Percentiles rank a stretch among this genome's conserved stretches.
phyloP scores from a whole-genome alignment of 306 rosid species.

The Abrus precatorius region DNA sequence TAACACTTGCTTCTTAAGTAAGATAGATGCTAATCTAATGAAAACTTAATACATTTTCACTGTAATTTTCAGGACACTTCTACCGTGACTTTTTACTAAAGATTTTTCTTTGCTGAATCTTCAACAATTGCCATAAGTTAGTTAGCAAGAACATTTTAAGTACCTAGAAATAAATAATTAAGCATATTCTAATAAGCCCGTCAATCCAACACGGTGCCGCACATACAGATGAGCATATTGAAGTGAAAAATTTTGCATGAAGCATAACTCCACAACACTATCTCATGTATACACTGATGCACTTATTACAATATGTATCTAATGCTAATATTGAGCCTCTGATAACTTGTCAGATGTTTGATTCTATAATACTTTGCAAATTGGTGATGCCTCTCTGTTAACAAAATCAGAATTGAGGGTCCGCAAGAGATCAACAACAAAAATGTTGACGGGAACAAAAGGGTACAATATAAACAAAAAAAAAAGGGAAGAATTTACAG shows the following conservation, averaged over 20 bases:
- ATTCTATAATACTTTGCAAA: constrained; percentile 39
- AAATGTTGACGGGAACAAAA: constrained; percentile 2
- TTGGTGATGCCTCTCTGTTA: constrained; percentile 4
- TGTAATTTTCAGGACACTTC: too few species aligned
- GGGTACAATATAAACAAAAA: background rate
- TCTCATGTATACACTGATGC: background rate
- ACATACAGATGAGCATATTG: background rate
- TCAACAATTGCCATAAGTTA: too few species aligned
- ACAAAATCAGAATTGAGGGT: constrained; percentile 7
- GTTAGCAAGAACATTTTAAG: too few species aligned
- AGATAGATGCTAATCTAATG: too few species aligned
- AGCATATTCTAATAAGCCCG: too few species aligned
- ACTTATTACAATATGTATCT: background rate
- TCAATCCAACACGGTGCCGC: background rate
- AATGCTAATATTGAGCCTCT: constrained; percentile 4
- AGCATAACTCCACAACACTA: background rate
- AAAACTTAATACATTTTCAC: too few species aligned
- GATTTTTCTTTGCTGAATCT: too few species aligned
- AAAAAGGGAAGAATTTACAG: constrained; percentile 57
- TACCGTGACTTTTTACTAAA: too few species aligned
- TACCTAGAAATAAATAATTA: too few species aligned
- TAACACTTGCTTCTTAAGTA: too few species aligned
- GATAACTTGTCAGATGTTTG: constrained; percentile 45
- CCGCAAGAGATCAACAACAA: background rate
- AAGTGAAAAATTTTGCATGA: constrained; percentile 22